These are phyloP conservation scores for Eragrostis tef DNA, from an alignment of 202 grass and related monocot genomes.

Conservation along the genomic window DNA sequence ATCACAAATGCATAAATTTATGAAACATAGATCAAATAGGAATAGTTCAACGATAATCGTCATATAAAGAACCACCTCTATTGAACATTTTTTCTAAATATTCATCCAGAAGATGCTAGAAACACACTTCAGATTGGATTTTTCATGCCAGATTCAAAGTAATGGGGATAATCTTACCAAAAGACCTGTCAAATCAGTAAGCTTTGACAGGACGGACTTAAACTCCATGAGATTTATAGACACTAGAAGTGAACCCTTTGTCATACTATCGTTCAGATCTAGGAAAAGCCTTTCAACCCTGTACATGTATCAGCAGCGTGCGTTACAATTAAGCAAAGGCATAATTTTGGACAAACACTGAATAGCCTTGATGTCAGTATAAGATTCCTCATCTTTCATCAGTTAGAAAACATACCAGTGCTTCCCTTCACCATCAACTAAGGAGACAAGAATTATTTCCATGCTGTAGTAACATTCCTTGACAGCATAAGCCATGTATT, in stretches of 20 bases:
- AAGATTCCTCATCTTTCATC: constrained; percentile 36
- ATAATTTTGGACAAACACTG: constrained; percentile 35
- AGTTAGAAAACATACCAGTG: constrained; percentile 64
- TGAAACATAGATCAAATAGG: constrained; percentile 26
- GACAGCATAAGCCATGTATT: constrained; percentile 98
- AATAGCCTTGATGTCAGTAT: constrained; percentile 27
- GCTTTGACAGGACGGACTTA: constrained; percentile 70
- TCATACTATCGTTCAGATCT: constrained; percentile 69
- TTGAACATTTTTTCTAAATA: not conserved
- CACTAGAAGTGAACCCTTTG: constrained; percentile 68
- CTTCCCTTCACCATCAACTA: constrained; percentile 91
- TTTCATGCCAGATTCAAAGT: not conserved
- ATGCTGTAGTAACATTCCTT: constrained; percentile 83
- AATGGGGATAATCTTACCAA: constrained; percentile 56
- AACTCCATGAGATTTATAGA: constrained; percentile 80
- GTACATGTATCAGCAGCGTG: constrained; percentile 18
- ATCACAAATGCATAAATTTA: constrained; percentile 39
- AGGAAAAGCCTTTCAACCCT: constrained; percentile 86
- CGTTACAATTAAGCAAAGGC: constrained; percentile 4
- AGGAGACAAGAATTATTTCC: constrained; percentile 79
- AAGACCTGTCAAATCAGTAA: constrained; percentile 86
- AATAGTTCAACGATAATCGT: constrained; percentile 24
- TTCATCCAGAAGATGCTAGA: constrained; percentile 12
- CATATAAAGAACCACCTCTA: not conserved
- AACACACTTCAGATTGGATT: not conserved